Percentiles rank a stretch among this genome's conserved stretches.
phyloP scores from a whole-genome alignment of 2,329 filamentous ascomycete genomes.

The Colletotrichum eremochloae region DNA sequence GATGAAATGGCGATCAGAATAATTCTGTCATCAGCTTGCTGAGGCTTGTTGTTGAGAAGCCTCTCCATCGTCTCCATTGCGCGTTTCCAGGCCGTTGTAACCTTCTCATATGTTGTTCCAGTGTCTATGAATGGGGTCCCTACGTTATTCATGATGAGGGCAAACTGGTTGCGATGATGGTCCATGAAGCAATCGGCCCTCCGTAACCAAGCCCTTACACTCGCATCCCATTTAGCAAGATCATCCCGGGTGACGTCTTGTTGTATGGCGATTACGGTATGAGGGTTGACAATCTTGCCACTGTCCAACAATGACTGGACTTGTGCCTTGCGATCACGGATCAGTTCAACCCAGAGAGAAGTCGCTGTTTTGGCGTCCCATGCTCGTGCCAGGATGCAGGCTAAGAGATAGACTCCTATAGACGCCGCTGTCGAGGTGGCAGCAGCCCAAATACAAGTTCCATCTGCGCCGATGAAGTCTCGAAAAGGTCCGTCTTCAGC shows the following conservation, averaged over 20 bases:
- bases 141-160: conserved; percentile 12
- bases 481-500: neutral
- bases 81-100: neutral
- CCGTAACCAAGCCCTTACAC: neutral
- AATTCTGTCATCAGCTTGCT: neutral
- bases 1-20: neutral
- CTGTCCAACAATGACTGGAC: neutral
- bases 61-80: neutral
- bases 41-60: neutral
- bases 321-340: neutral
- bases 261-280: neutral
- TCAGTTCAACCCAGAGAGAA: conserved; percentile 10
- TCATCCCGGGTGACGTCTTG: conserved; percentile 1
- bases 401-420: neutral
- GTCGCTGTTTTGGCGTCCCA: conserved; percentile 7
- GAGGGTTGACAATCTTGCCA: neutral
- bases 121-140: neutral
- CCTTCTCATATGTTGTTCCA: conserved; percentile 3
- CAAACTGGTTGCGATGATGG: neutral
- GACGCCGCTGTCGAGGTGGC: neutral
- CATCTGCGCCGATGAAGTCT: conserved; percentile 10
- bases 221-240: conserved; percentile 11
- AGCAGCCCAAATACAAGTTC: conserved; percentile 7
- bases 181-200: neutral
- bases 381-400: conserved; percentile 4